Conservation (phyloP, 1,139 yeast genomes). For the Arxiozyma bovina region DNA sequence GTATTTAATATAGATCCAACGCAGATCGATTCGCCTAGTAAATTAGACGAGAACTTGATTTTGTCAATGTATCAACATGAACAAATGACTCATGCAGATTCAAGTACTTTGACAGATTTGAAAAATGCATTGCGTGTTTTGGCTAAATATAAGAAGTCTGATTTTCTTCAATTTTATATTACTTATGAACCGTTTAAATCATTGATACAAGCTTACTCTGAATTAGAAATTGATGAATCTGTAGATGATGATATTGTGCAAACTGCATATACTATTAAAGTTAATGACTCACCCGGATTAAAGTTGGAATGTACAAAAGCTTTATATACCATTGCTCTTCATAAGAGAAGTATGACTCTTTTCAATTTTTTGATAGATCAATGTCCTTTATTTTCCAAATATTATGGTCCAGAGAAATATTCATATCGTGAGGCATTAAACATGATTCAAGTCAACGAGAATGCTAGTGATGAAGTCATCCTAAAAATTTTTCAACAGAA, state of each 20-base stretch:
- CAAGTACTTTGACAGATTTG: conserved; percentile 29
- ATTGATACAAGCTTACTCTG: conserved; percentile 49
- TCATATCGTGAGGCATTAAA: conserved; percentile 36
- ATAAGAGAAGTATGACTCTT: conserved; percentile 40
- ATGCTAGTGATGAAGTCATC: conserved; percentile 48
- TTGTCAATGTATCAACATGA: conserved; percentile 41
- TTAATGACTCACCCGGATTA: conserved; percentile 40
- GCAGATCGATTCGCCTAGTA: conserved; percentile 13
- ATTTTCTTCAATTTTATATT: conserved; percentile 37
- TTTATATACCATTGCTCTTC: conserved; percentile 50
- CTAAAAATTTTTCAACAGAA: conserved; percentile 47
- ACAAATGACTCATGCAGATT: conserved; percentile 21
- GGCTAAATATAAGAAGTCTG: conserved; percentile 41
- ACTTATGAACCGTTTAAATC: conserved; percentile 46
- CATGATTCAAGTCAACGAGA: conserved; percentile 37
- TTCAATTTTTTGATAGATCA: conserved; percentile 28
- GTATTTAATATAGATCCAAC: conserved; percentile 42
- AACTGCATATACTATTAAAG: conserved; percentile 58
- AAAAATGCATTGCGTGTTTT: conserved; percentile 38
- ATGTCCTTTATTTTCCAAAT: conserved; percentile 25
- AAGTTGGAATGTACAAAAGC: conserved; percentile 37
- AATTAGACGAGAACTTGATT: conserved; percentile 38
- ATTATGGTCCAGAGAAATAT: conserved; percentile 23
- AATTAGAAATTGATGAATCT: conserved; percentile 51
- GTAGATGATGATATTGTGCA: conserved; percentile 70